phyloP scores from a whole-genome alignment of 225 moss, liverwort and hornwort genomes.

The Anthoceros angustus region DNA sequence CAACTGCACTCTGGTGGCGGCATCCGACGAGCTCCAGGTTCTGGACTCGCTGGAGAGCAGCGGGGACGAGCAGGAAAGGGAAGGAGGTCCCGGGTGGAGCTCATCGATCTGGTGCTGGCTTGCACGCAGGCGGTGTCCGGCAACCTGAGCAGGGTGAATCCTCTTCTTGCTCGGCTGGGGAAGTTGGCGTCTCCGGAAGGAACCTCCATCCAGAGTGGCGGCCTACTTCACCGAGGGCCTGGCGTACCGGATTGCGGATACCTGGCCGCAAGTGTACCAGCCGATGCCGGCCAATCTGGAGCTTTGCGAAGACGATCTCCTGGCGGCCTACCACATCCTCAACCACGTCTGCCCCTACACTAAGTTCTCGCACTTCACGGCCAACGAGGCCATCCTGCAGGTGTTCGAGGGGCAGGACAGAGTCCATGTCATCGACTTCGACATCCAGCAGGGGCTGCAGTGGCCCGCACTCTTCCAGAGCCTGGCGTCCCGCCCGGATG shows the following conservation, averaged over 20 bases:
- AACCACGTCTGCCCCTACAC: conserved; percentile 87
- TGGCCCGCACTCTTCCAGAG: conserved; percentile 95
- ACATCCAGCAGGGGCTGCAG: conserved; percentile 93
- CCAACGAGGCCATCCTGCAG: conserved; percentile 77
- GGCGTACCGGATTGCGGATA: conserved; percentile 56
- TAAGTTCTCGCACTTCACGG: conserved; percentile 86
- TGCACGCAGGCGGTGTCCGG: conserved; percentile 86
- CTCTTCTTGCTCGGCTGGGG: conserved; percentile 70
- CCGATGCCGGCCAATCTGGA: conserved; percentile 57
- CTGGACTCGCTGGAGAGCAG: conserved; percentile 3
- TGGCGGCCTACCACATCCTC: conserved; percentile 73
- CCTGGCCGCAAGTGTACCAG: conserved; percentile 93
- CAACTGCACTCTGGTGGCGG: not conserved
- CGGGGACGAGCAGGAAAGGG: not conserved
- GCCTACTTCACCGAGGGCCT: conserved; percentile 90
- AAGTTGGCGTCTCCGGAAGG: conserved; percentile 90
- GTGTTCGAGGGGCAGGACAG: conserved; percentile 64
- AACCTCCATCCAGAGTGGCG: conserved; percentile 66
- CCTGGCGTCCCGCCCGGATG: conserved; percentile 52
- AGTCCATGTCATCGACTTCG: conserved; percentile 89
- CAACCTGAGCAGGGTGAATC: conserved; percentile 79
- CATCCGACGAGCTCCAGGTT: not conserved
- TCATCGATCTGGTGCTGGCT: conserved; percentile 68
- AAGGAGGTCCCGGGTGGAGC: conserved; percentile 45
- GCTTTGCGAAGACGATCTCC: conserved; percentile 70